These are phyloP conservation scores for Cyclanthera cordifolia DNA, from an alignment of 306 rosid species.

Conservation along the genomic window DNA sequence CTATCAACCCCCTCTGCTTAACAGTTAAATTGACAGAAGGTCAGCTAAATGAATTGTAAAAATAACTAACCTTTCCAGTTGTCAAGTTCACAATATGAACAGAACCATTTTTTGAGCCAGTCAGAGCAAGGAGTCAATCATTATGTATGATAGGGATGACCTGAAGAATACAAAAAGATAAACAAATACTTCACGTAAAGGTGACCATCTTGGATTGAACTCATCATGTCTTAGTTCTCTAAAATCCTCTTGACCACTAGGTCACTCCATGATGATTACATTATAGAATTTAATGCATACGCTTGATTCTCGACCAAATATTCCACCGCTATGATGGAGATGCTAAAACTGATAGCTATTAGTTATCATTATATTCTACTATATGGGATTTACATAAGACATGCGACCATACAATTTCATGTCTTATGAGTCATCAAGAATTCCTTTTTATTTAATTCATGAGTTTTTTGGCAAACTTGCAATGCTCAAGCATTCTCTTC, in stretches of 20 bases:
- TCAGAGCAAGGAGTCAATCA: constrained; percentile 62
- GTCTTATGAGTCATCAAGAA: background rate
- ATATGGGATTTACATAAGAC: background rate
- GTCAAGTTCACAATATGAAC: constrained; percentile 59
- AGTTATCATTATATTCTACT: background rate
- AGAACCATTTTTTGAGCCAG: constrained; percentile 83
- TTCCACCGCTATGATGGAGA: too few relatives aligned
- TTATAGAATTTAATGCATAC: background rate
- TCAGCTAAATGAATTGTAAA: constrained; percentile 3
- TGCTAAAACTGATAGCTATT: background rate
- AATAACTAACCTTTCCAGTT: constrained; percentile 51
- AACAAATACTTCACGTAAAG: too few relatives aligned
- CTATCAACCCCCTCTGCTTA: background rate
- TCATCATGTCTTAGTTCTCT: too few relatives aligned
- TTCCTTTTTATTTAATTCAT: too few relatives aligned
- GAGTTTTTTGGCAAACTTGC: too few relatives aligned
- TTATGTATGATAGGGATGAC: constrained; percentile 68
- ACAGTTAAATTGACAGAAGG: background rate
- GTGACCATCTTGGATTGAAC: too few relatives aligned
- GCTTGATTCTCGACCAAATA: too few relatives aligned
- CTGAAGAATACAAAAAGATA: constrained; percentile 27
- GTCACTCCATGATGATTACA: too few relatives aligned
- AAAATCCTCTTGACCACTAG: too few relatives aligned
- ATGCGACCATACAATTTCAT: background rate
- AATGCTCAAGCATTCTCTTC: background rate